Evolutionary conservation across 441 rosid genomes (phyloP).

Genomic region (Codiaeum variegatum): DNA sequence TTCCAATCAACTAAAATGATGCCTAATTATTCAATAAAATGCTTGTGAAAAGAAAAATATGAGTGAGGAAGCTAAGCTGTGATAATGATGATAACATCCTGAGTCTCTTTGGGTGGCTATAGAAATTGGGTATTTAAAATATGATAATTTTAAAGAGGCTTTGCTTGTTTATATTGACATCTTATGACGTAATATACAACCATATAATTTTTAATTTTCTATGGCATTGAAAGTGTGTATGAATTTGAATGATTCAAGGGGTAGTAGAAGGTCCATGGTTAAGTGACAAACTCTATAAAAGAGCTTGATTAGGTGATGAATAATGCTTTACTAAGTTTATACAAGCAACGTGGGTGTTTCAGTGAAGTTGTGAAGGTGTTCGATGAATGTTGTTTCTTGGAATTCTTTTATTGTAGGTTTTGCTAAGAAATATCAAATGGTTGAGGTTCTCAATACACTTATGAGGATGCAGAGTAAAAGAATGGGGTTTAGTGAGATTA

Average conservation of each 20-base stretch:
- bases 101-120: slow-evolving; percentile 45
- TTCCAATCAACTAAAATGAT: too few relatives aligned
- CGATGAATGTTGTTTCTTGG: slow-evolving; percentile 37
- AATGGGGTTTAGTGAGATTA: slow-evolving; percentile 41
- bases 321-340: slow-evolving; percentile 30
- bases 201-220: slow-evolving; percentile 34
- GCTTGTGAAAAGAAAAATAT: background rate
- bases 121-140: slow-evolving; percentile 42
- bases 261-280: slow-evolving; percentile 40
- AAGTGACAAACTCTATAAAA: slow-evolving; percentile 33
- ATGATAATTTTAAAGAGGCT: slow-evolving; percentile 30
- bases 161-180: slow-evolving; percentile 25
- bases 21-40: background rate
- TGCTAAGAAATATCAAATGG: slow-evolving; percentile 20
- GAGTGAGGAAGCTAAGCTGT: too few relatives aligned
- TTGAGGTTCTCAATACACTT: slow-evolving; percentile 31
- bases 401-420: slow-evolving; percentile 35
- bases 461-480: slow-evolving; percentile 39
- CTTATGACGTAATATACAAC: slow-evolving; percentile 23
- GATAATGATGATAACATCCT: too few relatives aligned
- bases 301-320: slow-evolving; percentile 41
- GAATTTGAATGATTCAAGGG: slow-evolving; percentile 20
- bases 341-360: slow-evolving; percentile 28
- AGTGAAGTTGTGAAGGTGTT: slow-evolving; percentile 28
- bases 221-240: slow-evolving; percentile 32